phyloP scores from a whole-genome alignment of 1,139 yeast species.

The Hansenula sp. region DNA sequence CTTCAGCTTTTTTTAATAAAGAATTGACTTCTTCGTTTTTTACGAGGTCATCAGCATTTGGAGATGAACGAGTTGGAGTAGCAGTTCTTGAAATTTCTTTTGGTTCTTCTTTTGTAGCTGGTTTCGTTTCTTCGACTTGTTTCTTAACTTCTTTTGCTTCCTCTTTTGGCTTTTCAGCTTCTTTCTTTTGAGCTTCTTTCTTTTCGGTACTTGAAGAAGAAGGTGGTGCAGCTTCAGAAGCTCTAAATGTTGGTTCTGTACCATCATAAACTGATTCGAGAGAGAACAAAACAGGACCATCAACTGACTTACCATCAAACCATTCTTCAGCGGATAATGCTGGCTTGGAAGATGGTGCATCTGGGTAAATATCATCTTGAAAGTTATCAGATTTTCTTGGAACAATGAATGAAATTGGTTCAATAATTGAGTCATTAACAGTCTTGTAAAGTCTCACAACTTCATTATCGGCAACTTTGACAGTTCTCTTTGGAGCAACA shows the following conservation, averaged over 20 bases:
- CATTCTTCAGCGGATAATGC: slow-evolving; percentile 79
- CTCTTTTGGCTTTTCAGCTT: slow-evolving; percentile 4
- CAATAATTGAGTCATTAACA: slow-evolving; percentile 74
- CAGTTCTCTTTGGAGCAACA: slow-evolving; percentile 76
- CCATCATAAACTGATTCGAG: slow-evolving; percentile 82
- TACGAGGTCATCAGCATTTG: slow-evolving; percentile 39
- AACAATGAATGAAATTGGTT: slow-evolving; percentile 86
- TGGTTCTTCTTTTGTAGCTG: slow-evolving; percentile 17
- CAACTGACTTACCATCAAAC: slow-evolving; percentile 69
- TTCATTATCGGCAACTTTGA: slow-evolving; percentile 79
- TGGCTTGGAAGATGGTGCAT: slow-evolving; percentile 75
- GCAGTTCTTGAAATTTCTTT: slow-evolving; percentile 13
- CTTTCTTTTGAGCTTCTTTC: slow-evolving; percentile 22
- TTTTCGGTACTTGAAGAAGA: slow-evolving; percentile 35
- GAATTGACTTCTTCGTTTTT: slow-evolving; percentile 43
- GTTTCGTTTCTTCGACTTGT: slow-evolving; percentile 16
- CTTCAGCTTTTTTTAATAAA: slow-evolving; percentile 46
- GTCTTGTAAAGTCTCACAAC: slow-evolving; percentile 78
- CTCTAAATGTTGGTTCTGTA: slow-evolving; percentile 37
- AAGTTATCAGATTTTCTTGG: slow-evolving; percentile 93
- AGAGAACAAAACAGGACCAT: slow-evolving; percentile 77
- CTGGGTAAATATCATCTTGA: slow-evolving; percentile 91
- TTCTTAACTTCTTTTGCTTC: slow-evolving; percentile 18
- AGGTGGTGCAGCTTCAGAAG: slow-evolving; percentile 27
- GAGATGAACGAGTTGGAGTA: slow-evolving; percentile 4